Evolutionary conservation across 768 basidiomycete species (phyloP), one percentile per base, ranked within the genome.

Genomic region (Rhodotorula diobovata): DNA sequence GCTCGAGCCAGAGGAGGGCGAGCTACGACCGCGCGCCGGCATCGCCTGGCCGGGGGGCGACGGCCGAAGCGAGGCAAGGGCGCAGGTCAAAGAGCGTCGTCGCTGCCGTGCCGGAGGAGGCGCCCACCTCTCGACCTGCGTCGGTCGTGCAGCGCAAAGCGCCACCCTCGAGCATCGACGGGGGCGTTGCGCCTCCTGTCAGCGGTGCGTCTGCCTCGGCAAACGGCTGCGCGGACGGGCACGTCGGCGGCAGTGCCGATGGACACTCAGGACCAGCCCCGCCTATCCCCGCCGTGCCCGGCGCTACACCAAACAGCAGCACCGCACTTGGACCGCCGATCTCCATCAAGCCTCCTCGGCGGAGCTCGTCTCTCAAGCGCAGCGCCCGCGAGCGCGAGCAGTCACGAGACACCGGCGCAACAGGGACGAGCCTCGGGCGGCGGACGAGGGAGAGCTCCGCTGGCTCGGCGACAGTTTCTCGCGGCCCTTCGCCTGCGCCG

Each of bases 281-380:
- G 30, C 15, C 51, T 7, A 53, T 53, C 51, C 51, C 51, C 23
- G 11, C 48, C 4, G 1, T 28, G 2, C 8, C 23, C 6, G 48
- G 8, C 41, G 41, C 41, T 18, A 43, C 41, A 2, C 14, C 2
- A 18, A 21, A 25, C 46, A 46, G 10, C 23, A 8, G 12, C 20
- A 2, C 32, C 8, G 20, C 5, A 9, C 55, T 35, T 10, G 32
- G 51, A 16, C 67, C 55, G 25, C 57, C 56, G 11, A 15, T 59
- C 20, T 39, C 67, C 12, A 18, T 57, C 61, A 9, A 23, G 16
- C 46, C 43, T 2, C 67, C 55, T 4, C 12, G 30, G 15, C 61
- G 67, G 6, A 63, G 55, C 45, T 68, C 67, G 7, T 68, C 67
- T 6, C 61, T 68, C 35, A 68, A 63, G 56, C 67, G 61, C 20